Percentiles rank a stretch among this genome's conserved stretches.
These are phyloP conservation scores for Vitis hybrid DNA, from an alignment of 177 flowering plant genomes.

Conservation along the genomic window DNA sequence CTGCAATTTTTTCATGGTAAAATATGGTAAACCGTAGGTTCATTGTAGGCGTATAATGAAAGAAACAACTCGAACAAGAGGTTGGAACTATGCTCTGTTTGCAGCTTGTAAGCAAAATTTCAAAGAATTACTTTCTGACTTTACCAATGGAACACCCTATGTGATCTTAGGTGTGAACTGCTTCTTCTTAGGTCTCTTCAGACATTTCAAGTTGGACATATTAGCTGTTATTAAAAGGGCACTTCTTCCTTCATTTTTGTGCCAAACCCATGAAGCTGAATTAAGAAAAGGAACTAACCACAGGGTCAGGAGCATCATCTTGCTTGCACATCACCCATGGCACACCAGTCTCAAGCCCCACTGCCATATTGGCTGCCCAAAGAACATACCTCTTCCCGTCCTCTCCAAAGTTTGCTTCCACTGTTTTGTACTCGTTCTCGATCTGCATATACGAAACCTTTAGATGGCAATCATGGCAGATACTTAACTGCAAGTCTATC, in stretches of 20 bases:
- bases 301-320: slow-evolving; percentile 93
- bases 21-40: too few relatives aligned
- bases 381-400: slow-evolving; percentile 65
- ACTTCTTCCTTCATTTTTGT: too few relatives aligned
- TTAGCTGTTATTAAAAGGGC: too few relatives aligned
- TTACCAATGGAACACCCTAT: too few relatives aligned
- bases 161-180: too few relatives aligned
- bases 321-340: slow-evolving; percentile 99
- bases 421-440: slow-evolving; percentile 72
- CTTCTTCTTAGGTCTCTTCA: too few relatives aligned
- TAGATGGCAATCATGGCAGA: background rate
- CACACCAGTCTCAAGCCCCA: slow-evolving; percentile 73
- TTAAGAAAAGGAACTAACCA: slow-evolving; percentile 44
- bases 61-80: background rate
- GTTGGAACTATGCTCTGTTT: too few relatives aligned
- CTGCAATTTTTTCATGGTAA: slow-evolving; percentile 35
- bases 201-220: too few relatives aligned
- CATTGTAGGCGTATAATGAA: background rate
- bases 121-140: too few relatives aligned
- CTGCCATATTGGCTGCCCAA: slow-evolving; percentile 95
- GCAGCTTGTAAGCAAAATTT: too few relatives aligned
- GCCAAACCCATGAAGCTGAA: too few relatives aligned
- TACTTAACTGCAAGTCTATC: too few relatives aligned
- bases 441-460: slow-evolving; percentile 38
- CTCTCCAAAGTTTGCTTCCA: slow-evolving; percentile 49